These are phyloP conservation scores for Torrubiella hemipterigena DNA, from an alignment of 2,329 filamentous ascomycete genomes.

Conservation along the genomic window DNA sequence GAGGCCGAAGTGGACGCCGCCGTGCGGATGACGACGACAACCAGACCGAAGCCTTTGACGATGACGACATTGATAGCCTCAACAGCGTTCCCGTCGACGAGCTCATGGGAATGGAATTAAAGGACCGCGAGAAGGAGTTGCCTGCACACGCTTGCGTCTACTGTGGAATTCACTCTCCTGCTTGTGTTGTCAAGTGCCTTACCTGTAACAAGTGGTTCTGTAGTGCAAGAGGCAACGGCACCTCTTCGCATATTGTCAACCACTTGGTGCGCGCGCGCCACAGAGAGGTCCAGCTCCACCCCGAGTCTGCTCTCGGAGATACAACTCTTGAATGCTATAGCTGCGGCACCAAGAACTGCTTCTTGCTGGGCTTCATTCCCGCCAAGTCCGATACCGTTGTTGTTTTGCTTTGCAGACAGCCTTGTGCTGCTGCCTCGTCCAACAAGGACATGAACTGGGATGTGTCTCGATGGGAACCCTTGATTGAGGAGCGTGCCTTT, in stretches of 20 bases:
- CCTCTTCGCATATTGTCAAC: conserved; percentile 95
- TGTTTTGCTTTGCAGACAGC: conserved; percentile 89
- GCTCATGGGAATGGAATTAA: conserved; percentile 50
- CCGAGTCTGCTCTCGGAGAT: conserved; percentile 83
- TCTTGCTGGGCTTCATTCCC: conserved; percentile 92
- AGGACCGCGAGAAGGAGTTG: conserved; percentile 61
- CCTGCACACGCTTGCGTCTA: conserved; percentile 96
- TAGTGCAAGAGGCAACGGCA: conserved; percentile 91
- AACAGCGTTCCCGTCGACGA: conserved; percentile 73
- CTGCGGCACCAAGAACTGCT: conserved; percentile 98
- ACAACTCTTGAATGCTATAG: conserved; percentile 98
- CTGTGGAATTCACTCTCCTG: conserved; percentile 93
- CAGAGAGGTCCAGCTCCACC: conserved; percentile 97
- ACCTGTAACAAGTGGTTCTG: conserved; percentile 98
- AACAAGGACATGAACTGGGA: conserved; percentile 99
- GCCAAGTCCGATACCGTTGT: conserved; percentile 98
- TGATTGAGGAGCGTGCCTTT: conserved; percentile 95
- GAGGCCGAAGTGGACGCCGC: conserved; percentile 49
- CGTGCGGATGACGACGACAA: conserved; percentile 84
- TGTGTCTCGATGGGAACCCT: conserved; percentile 90
- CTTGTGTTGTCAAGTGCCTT: conserved; percentile 92
- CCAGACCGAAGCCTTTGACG: conserved; percentile 69
- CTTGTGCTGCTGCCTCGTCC: conserved; percentile 86
- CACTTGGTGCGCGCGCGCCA: conserved; percentile 93
- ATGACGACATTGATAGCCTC: conserved; percentile 66